Percentiles rank a stretch among this genome's conserved stretches.
Evolutionary conservation across 176 grass and related monocot species (phyloP).

Genomic region (Eremochloa ophiuroides): DNA sequence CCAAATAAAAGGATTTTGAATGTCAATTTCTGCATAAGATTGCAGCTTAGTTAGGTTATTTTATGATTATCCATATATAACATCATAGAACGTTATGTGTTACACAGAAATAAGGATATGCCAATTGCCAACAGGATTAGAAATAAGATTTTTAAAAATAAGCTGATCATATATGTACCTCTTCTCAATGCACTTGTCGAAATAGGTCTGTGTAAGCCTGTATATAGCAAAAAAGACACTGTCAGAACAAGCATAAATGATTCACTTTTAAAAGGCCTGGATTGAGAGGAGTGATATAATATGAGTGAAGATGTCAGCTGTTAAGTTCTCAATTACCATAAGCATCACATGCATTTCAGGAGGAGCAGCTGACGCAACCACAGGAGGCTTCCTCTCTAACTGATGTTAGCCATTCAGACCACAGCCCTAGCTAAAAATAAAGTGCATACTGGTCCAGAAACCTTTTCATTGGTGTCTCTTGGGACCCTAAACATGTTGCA

Average conservation of each 20-base stretch:
- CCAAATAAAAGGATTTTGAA: too few relatives aligned
- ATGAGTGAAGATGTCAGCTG: neutral
- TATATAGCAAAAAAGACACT: slow-evolving; percentile 8
- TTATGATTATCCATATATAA: neutral
- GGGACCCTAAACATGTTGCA: too few relatives aligned
- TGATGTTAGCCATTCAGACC: too few relatives aligned
- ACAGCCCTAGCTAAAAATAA: too few relatives aligned
- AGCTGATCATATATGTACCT: slow-evolving; percentile 40
- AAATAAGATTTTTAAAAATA: neutral
- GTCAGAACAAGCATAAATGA: slow-evolving; percentile 20
- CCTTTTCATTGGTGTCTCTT: too few relatives aligned
- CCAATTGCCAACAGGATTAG: neutral
- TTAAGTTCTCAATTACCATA: neutral
- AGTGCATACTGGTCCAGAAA: too few relatives aligned
- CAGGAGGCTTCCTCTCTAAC: too few relatives aligned
- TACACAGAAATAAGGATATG: neutral
- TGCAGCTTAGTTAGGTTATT: neutral
- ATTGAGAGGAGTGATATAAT: slow-evolving; percentile 14
- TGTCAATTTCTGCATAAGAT: too few relatives aligned
- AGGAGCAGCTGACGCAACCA: too few relatives aligned
- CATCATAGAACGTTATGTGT: neutral
- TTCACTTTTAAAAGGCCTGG: neutral
- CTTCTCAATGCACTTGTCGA: slow-evolving; percentile 88
- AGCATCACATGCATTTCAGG: too few relatives aligned
- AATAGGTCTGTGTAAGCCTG: slow-evolving; percentile 81